Conservation (phyloP, 495 filamentous ascomycete genomes). For the Talaromyces stipitatus region DNA sequence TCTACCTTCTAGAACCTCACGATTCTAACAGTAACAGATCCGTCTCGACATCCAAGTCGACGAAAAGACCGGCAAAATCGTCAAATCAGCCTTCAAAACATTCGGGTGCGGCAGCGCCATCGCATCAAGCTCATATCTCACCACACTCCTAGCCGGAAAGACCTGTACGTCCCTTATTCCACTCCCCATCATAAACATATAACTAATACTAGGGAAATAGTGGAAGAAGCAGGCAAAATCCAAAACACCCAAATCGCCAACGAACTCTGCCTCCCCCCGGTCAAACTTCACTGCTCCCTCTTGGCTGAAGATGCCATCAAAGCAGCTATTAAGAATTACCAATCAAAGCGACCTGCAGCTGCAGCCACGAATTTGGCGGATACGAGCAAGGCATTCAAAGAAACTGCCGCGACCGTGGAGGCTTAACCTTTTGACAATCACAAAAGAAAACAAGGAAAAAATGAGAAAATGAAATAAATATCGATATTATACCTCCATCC, state of each 20-base stretch:
- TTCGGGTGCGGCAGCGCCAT: slow-evolving; percentile 98
- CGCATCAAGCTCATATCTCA: slow-evolving; percentile 82
- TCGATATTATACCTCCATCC: background rate
- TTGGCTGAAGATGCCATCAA: slow-evolving; percentile 99
- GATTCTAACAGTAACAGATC: slow-evolving; percentile 78
- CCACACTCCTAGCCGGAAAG: slow-evolving; percentile 90
- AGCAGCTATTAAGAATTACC: slow-evolving; percentile 96
- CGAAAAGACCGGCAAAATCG: slow-evolving; percentile 78
- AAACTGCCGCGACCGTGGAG: slow-evolving; percentile 3
- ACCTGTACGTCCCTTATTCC: slow-evolving; percentile 31
- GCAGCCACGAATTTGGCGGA: slow-evolving; percentile 59
- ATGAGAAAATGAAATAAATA: background rate
- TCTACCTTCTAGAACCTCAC: background rate
- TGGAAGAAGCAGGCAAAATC: slow-evolving; percentile 85
- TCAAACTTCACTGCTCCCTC: slow-evolving; percentile 98
- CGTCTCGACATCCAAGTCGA: slow-evolving; percentile 98
- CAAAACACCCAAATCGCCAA: slow-evolving; percentile 96
- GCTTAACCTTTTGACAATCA: background rate
- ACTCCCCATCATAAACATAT: background rate
- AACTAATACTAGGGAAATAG: background rate
- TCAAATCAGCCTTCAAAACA: slow-evolving; percentile 96
- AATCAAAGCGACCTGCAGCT: slow-evolving; percentile 81
- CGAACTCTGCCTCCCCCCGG: slow-evolving; percentile 89
- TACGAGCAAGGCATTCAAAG: slow-evolving; percentile 28
- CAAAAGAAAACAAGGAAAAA: background rate